These are phyloP conservation scores for Sclerotinia trifoliorum DNA, from an alignment of 2,329 filamentous ascomycete genomes.

Conservation along the genomic window DNA sequence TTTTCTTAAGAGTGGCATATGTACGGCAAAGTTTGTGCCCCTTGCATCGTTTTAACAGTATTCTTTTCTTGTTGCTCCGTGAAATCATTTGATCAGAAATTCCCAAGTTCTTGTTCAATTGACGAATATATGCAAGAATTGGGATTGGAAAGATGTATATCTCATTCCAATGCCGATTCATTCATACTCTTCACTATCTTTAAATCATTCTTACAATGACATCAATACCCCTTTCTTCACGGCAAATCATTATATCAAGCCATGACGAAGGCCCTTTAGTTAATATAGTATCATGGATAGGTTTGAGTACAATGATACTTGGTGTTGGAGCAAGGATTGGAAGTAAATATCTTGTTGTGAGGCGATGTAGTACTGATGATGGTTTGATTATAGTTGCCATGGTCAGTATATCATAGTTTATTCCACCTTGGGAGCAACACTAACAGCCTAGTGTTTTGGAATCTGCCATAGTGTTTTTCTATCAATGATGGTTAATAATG, in stretches of 20 bases:
- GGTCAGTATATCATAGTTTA: constrained; percentile 25
- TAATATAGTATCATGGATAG: constrained; percentile 43
- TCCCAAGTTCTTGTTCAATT: neutral
- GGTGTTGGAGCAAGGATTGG: constrained; percentile 42
- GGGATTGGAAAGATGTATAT: constrained; percentile 13
- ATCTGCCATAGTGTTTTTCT: constrained; percentile 22
- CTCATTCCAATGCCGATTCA: constrained; percentile 4
- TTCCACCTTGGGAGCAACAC: constrained; percentile 8
- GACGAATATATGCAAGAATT: constrained; percentile 9
- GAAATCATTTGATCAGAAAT: constrained; percentile 4
- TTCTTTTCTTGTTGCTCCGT: neutral
- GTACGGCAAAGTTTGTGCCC: neutral
- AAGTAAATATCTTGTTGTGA: constrained; percentile 28
- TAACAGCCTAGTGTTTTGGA: constrained; percentile 11
- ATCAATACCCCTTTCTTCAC: constrained; percentile 1
- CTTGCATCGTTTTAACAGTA: constrained; percentile 12
- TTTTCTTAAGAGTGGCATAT: constrained; percentile 7
- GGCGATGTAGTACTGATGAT: constrained; percentile 27
- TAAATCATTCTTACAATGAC: constrained; percentile 13
- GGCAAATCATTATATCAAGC: constrained; percentile 41
- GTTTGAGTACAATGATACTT: constrained; percentile 41
- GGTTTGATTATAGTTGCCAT: constrained; percentile 26
- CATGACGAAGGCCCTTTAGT: constrained; percentile 43
- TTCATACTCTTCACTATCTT: neutral
- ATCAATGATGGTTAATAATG: constrained; percentile 28